Evolutionary conservation across 116 monocot species (phyloP).

Genomic region (Cymodocea nodosa): DNA sequence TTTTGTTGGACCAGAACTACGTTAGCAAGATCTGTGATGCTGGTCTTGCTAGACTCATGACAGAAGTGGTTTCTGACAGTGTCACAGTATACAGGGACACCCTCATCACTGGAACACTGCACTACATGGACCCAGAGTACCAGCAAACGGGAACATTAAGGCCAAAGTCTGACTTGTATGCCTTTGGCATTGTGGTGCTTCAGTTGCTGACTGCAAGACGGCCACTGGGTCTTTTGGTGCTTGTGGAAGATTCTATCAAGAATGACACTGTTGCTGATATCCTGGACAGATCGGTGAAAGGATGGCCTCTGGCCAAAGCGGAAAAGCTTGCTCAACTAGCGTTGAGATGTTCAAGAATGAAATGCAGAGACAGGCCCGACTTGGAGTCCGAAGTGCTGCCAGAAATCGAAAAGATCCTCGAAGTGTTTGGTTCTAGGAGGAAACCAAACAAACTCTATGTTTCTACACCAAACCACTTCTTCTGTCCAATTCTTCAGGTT

Average conservation of each 20-base stretch:
- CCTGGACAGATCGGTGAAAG: conserved; percentile 47
- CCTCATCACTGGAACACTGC: conserved; percentile 53
- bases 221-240: conserved; percentile 39
- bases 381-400: conserved; percentile 65
- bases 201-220: conserved; percentile 55
- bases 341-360: conserved; percentile 44
- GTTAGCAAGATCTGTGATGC: conserved; percentile 83
- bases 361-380: conserved; percentile 80
- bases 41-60: conserved; percentile 64
- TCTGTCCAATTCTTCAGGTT: conserved; percentile 88
- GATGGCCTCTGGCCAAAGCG: conserved; percentile 60
- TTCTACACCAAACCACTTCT: conserved; percentile 44
- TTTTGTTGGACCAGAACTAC: conserved; percentile 60
- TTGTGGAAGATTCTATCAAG: conserved; percentile 44
- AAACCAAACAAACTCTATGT: conserved; percentile 15
- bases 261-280: conserved; percentile 29
- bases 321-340: conserved; percentile 61
- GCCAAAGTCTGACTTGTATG: conserved; percentile 79
- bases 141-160: conserved; percentile 77
- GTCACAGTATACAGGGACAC: conserved; percentile 82
- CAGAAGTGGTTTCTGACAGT: conserved; percentile 60
- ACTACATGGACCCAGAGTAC: conserved; percentile 92
- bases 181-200: conserved; percentile 69
- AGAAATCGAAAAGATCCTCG: conserved; percentile 39
- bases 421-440: conserved; percentile 19